Evolutionary conservation across 192 early-diverging fungal genomes (phyloP).

Genomic region (Coemansia sp.): DNA sequence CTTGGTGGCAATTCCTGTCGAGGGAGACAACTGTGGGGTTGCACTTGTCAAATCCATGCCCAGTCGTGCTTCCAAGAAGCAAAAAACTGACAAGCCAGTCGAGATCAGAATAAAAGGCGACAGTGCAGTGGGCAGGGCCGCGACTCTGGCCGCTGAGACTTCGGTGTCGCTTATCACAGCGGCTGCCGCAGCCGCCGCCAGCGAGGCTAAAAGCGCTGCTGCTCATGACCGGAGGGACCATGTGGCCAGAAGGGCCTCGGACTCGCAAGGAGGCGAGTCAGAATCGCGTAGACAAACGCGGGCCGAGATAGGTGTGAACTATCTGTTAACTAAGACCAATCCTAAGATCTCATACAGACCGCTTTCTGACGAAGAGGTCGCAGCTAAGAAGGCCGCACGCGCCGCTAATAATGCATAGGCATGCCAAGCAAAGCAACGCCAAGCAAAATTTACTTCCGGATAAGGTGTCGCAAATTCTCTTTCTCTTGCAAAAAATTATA

Average conservation of each 20-base stretch:
- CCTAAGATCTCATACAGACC: constrained; percentile 35
- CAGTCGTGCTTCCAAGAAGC: constrained; percentile 24
- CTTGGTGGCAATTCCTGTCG: constrained; percentile 17
- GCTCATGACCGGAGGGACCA: background rate
- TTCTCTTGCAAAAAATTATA: background rate
- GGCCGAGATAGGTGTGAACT: constrained; percentile 4
- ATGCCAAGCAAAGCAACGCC: background rate
- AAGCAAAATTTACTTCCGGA: background rate
- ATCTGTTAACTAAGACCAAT: constrained; percentile 18
- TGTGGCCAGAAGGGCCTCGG: background rate
- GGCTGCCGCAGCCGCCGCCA: constrained; percentile 35
- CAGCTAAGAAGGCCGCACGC: constrained; percentile 24
- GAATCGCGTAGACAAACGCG: background rate
- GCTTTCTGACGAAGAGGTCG: constrained; percentile 43
- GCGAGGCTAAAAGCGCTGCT: constrained; percentile 11
- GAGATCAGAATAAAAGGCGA: background rate
- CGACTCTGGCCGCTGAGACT: constrained; percentile 8
- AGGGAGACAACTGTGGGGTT: constrained; percentile 38
- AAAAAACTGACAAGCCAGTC: constrained; percentile 15
- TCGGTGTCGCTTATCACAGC: constrained; percentile 23
- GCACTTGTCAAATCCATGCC: constrained; percentile 18
- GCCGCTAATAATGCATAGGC: background rate
- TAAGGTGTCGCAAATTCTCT: background rate
- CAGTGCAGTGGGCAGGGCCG: background rate
- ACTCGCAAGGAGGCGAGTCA: background rate